Base-by-base conservation (phyloP, 106 monocot species). In the Chionographis japonica region DNA sequence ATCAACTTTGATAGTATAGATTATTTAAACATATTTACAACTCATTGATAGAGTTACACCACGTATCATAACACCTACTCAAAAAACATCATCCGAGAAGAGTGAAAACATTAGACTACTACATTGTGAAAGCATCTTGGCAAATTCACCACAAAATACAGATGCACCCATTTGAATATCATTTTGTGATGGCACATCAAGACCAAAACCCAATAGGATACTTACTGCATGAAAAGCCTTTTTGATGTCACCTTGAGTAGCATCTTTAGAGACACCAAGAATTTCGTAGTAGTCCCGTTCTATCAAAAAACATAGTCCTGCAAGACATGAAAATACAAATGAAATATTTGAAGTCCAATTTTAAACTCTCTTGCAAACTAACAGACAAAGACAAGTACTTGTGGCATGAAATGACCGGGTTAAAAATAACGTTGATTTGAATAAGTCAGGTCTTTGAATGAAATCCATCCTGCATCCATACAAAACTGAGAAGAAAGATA, bases 141-240 rank as follows among this genome's bases (percentile, higher is more conserved):
- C n/a, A n/a, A 46, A 46, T 4, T 46, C 43, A 46, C 43, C 8
- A 46, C 8, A 46, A 8, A 46, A 8, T 46, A 46, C n/a, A n/a
- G n/a, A n/a, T n/a, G n/a, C n/a, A n/a, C n/a, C n/a, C n/a, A n/a
- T 46, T 46, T 8, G 8, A 46, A 46, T 46, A 46, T 46, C 5
- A 46, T 46, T 46, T 4, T 46, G 8, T 46, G 5, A 46, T 46
- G 8, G 5, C 4, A 46, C 43, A 10, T 55, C n/a, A n/a, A n/a
- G n/a, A 68, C 2, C 12, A 41, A 71, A 38, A 3, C 40, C 12
- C 40, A 58, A 17, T 1, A 55, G 37, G 50, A 69, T 78, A 78
- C 87, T 77, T 80, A 90, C 97, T 27, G 65, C 72, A 74, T 85
- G 97, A 55, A 98, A 98, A 57, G 97, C 92, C 60, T 93, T 92